Evolutionary conservation across 176 grass and related monocot species (phyloP).

Genomic region (barley (Hordeum vulgare)): MorexV3_pseudomolecules_assembly NC_058521.1:596824128-596824627

Average conservation of each 20-base stretch:
- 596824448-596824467: constrained; percentile 48
- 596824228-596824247: neutral
- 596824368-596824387: neutral
- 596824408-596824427: constrained; percentile 2
- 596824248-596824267: neutral
- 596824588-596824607: constrained; percentile 44
- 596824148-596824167: neutral
- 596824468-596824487: constrained; percentile 43
- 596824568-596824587: constrained; percentile 43
- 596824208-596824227: neutral
- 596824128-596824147: neutral
- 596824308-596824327: neutral
- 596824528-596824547: constrained; percentile 70
- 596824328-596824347: neutral
- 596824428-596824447: constrained; percentile 23
- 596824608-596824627: constrained; percentile 46
- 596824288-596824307: neutral
- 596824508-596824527: constrained; percentile 44
- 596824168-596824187: neutral
- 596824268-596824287: neutral
- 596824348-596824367: neutral
- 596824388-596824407: neutral
- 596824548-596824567: constrained; percentile 85
- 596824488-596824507: constrained; percentile 43
- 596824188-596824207: neutral